A percentile compares a stretch with the other conserved stretches of the same genome.
Conservation (phyloP, 129 eudicot genomes). For the Erigeron canadensis region DNA sequence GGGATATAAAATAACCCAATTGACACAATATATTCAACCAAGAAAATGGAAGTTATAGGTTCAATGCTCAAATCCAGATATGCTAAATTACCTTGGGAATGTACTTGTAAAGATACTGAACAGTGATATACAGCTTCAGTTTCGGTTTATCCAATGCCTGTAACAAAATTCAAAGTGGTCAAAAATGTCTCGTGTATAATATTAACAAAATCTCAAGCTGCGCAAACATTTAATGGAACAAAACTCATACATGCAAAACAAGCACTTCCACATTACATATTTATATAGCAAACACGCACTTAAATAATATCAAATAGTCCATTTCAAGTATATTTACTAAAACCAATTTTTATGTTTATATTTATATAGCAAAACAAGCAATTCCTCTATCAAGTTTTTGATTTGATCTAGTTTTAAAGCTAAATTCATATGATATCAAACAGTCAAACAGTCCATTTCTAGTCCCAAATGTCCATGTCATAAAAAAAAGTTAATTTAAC, state of each 20-base stretch:
- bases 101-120: slow-evolving; percentile 75
- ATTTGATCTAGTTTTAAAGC: too few species aligned
- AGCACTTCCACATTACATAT: too few species aligned
- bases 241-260: too few species aligned
- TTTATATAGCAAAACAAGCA: too few species aligned
- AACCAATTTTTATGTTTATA: too few species aligned
- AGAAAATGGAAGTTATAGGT: neutral
- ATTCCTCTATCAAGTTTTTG: too few species aligned
- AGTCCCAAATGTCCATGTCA: neutral
- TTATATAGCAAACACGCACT: too few species aligned
- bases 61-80: neutral
- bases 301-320: too few species aligned
- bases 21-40: neutral
- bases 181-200: neutral
- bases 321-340: too few species aligned
- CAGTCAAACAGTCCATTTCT: too few species aligned
- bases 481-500: neutral
- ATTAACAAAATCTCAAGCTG: neutral
- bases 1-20: too few species aligned
- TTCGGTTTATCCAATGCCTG: slow-evolving; percentile 76
- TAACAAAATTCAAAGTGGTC: slow-evolving; percentile 19
- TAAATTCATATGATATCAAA: too few species aligned
- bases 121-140: slow-evolving; percentile 67
- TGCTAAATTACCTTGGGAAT: slow-evolving; percentile 62
- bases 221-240: neutral